Conservation (phyloP, 139 green algal species). For the Tetratostichococcus sp. region DNA sequence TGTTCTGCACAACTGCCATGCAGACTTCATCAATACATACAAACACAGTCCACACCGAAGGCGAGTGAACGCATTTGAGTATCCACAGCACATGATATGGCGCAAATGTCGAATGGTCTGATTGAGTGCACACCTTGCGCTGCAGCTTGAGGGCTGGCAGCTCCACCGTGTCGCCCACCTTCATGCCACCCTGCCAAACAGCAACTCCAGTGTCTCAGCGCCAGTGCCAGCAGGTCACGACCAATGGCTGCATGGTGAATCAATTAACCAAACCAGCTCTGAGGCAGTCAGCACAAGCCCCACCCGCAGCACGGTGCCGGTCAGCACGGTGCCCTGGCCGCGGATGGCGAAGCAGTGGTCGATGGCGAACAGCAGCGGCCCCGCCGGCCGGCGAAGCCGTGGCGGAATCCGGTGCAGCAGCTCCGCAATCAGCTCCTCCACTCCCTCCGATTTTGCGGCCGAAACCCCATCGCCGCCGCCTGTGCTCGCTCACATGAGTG, state of each 20-base stretch:
- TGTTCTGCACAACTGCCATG: no score
- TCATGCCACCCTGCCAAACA: constrained; percentile 38
- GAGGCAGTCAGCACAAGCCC: not conserved
- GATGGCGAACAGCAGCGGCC: constrained; percentile 81
- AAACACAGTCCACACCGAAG: no score
- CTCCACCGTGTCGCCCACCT: constrained; percentile 73
- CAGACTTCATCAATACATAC: no score
- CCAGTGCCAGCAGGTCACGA: no score
- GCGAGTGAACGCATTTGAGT: no score
- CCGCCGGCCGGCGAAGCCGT: not conserved
- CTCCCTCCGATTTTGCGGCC: constrained; percentile 4
- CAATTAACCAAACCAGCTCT: no score
- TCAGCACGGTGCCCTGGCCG: constrained; percentile 91
- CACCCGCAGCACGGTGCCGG: constrained; percentile 72
- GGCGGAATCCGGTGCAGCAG: constrained; percentile 17
- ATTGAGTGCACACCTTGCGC: constrained; percentile 23
- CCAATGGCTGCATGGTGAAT: no score
- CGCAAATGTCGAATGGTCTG: no score
- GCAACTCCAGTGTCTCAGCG: no score
- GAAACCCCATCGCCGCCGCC: constrained; percentile 10
- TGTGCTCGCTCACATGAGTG: no score
- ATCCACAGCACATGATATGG: not conserved
- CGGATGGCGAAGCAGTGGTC: constrained; percentile 96
- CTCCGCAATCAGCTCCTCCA: constrained; percentile 22
- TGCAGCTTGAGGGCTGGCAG: constrained; percentile 69